Evolutionary conservation across 129 eudicot genomes (phyloP).

Genomic region (Silybum marianum): DNA sequence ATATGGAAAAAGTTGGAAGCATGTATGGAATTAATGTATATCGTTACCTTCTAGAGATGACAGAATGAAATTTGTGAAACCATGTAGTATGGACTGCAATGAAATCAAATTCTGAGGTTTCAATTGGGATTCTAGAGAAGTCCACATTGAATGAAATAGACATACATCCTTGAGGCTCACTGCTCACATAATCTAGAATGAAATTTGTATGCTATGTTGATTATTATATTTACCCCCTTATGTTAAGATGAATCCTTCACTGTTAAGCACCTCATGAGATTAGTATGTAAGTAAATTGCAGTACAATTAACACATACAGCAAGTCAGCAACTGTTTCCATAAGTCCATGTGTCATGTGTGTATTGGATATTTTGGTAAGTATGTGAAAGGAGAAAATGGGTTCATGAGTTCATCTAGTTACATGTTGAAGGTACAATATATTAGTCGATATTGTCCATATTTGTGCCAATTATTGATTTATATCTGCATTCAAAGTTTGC

Average conservation of each 20-base stretch:
- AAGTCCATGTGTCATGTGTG: neutral
- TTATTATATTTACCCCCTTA: neutral
- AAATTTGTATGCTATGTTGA: neutral
- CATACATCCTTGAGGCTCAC: neutral
- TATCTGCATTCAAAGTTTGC: neutral
- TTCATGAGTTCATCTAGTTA: neutral
- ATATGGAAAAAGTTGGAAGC: neutral
- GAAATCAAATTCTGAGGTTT: neutral
- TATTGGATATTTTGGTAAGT: neutral
- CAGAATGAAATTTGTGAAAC: neutral
- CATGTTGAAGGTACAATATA: neutral
- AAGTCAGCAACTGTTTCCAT: neutral
- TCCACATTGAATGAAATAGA: neutral
- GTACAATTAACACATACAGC: neutral
- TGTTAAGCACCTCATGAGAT: neutral
- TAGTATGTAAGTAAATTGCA: neutral
- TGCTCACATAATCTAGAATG: neutral
- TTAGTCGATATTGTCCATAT: neutral
- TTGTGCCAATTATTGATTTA: neutral
- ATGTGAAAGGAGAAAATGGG: neutral
- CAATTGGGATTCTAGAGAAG: neutral
- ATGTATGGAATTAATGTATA: neutral
- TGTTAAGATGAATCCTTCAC: neutral
- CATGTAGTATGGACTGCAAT: neutral
- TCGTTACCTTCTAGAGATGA: neutral